Percentiles rank a stretch among this genome's conserved stretches.
These are phyloP conservation scores for Cruciata laevipes DNA, from an alignment of 257 asterid species.

Conservation along the genomic window DNA sequence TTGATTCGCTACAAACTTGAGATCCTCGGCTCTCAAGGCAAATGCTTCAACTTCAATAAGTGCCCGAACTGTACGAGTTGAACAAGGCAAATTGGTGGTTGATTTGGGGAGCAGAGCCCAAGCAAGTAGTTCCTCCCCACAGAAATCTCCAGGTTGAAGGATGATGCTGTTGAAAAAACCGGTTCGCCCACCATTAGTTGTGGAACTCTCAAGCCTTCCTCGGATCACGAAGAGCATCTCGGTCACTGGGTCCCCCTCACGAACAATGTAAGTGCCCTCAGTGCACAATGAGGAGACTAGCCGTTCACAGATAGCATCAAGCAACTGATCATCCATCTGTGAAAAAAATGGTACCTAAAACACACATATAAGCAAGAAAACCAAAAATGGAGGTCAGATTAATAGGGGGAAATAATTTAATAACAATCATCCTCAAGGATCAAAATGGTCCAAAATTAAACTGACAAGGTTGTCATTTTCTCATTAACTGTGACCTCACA, in stretches of 20 bases:
- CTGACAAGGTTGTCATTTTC: too few species aligned
- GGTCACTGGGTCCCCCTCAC: constrained; percentile 92
- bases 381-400: not conserved
- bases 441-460: constrained; percentile 6
- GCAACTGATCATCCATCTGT: constrained; percentile 90
- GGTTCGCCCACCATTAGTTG: constrained; percentile 85
- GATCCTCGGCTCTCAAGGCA: constrained; percentile 84
- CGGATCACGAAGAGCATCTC: constrained; percentile 93
- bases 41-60: constrained; percentile 86
- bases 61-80: constrained; percentile 81
- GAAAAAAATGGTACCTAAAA: constrained; percentile 84
- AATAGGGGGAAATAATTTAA: too few species aligned
- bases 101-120: constrained; percentile 95
- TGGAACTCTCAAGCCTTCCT: constrained; percentile 83
- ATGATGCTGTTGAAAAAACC: constrained; percentile 80
- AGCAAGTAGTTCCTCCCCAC: constrained; percentile 91
- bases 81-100: constrained; percentile 64
- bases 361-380: not conserved
- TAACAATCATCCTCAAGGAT: not conserved
- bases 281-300: constrained; percentile 77
- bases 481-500: too few species aligned
- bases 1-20: constrained; percentile 85
- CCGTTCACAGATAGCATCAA: constrained; percentile 89
- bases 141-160: constrained; percentile 82
- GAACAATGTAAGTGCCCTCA: constrained; percentile 70